These are phyloP conservation scores for Sordariomycetes sp. DNA, from an alignment of 2,329 filamentous ascomycete species.

Conservation along the genomic window DNA sequence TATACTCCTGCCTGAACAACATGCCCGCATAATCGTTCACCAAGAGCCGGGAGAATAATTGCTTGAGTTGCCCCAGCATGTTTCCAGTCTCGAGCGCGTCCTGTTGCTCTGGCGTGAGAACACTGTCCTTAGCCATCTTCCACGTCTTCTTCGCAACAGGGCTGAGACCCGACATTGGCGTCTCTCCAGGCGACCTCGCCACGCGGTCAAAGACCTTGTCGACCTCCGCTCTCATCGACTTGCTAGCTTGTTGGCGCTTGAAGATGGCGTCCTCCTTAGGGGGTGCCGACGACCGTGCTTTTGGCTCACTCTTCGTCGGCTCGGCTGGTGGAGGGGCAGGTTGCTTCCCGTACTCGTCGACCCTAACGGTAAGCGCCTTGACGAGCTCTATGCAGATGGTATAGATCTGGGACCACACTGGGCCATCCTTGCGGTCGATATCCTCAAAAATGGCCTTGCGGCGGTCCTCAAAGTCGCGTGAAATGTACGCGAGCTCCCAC, in stretches of 20 bases:
- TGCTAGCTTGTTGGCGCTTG: constrained; percentile 23
- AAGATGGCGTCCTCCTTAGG: constrained; percentile 34
- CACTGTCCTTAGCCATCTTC: constrained; percentile 32
- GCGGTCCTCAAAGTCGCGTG: constrained; percentile 61
- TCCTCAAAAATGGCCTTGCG: constrained; percentile 78
- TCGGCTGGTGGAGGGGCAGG: constrained; percentile 22
- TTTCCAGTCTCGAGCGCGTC: constrained; percentile 39
- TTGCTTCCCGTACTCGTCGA: constrained; percentile 47
- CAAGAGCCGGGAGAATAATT: constrained; percentile 33
- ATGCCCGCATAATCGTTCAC: constrained; percentile 45
- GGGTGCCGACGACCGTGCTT: constrained; percentile 25
- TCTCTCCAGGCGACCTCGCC: constrained; percentile 33
- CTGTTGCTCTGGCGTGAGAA: constrained; percentile 43
- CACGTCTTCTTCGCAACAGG: constrained; percentile 40
- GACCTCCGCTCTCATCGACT: constrained; percentile 29
- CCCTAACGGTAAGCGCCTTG: constrained; percentile 53
- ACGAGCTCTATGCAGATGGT: constrained; percentile 59
- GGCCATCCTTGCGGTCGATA: constrained; percentile 69
- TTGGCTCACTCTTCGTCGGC: constrained; percentile 15
- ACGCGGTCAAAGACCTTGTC: constrained; percentile 33
- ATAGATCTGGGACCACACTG: constrained; percentile 74
- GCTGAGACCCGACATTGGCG: constrained; percentile 35
- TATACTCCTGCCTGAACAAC: constrained; percentile 61
- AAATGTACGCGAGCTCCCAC: constrained; percentile 81
- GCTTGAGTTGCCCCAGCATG: constrained; percentile 34